phyloP scores from a whole-genome alignment of 805 yeast species.

The Metschnikowia santaceciliae region DNA sequence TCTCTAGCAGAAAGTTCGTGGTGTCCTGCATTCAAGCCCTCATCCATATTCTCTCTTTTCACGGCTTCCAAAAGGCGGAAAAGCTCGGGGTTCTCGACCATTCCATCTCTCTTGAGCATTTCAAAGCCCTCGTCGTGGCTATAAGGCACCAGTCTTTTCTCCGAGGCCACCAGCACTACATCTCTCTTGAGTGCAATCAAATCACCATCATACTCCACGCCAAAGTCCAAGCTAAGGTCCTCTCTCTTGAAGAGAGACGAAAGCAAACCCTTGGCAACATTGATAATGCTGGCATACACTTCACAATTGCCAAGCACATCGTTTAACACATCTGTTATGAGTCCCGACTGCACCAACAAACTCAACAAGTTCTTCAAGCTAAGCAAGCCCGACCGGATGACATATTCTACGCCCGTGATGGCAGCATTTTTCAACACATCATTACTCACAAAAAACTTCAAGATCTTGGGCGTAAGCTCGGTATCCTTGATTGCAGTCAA shows the following conservation, averaged over 20 bases:
- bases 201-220: constrained; percentile 2
- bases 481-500: constrained; percentile 36
- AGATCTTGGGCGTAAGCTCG: constrained; percentile 31
- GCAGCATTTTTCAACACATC: constrained; percentile 22
- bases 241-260: constrained; percentile 7
- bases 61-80: constrained; percentile 7
- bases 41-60: constrained; percentile 2
- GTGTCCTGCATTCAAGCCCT: too few relatives aligned
- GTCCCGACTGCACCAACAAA: constrained; percentile 36
- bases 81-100: constrained; percentile 5
- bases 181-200: not conserved
- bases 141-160: constrained; percentile 3
- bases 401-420: constrained; percentile 19
- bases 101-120: constrained; percentile 15
- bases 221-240: not conserved
- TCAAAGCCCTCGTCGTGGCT: constrained; percentile 14
- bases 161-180: not conserved
- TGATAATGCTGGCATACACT: constrained; percentile 33
- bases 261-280: constrained; percentile 28
- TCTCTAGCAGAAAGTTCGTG: too few relatives aligned
- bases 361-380: constrained; percentile 30
- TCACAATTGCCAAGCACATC: constrained; percentile 37
- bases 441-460: constrained; percentile 31
- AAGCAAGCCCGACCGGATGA: constrained; percentile 30
- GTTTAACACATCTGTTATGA: constrained; percentile 30